Percentiles rank a stretch among this genome's conserved stretches.
Conservation (phyloP, 495 filamentous ascomycete species). For the Cenococcum geophilum region DNA sequence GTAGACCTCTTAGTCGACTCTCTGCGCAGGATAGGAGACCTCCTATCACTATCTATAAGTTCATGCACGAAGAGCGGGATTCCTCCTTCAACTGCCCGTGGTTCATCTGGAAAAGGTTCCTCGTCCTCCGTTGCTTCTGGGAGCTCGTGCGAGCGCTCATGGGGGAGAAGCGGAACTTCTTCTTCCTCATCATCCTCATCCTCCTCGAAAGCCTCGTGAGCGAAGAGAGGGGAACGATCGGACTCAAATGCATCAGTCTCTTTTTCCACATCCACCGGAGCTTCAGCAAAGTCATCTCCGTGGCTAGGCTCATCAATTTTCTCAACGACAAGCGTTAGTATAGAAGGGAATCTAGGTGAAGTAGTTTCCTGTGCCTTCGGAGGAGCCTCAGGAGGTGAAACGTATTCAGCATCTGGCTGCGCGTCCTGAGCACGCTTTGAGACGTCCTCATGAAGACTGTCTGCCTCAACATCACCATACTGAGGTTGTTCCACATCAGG, state of each 20-base stretch:
- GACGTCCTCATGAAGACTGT: constrained; percentile 16
- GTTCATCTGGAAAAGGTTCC: not conserved
- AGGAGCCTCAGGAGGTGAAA: constrained; percentile 1
- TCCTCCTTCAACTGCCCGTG: not conserved
- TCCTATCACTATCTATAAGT: not conserved
- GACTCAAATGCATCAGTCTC: not conserved
- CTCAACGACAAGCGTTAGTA: constrained; percentile 28
- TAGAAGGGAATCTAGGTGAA: not conserved
- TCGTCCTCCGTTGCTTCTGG: not conserved
- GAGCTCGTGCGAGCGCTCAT: not conserved
- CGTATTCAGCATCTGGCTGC: constrained; percentile 19
- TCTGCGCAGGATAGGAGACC: constrained; percentile 1
- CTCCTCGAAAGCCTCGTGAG: constrained; percentile 7
- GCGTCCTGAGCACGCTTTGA: constrained; percentile 27
- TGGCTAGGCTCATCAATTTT: constrained; percentile 26
- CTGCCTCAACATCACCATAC: constrained; percentile 20
- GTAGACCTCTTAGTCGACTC: constrained; percentile 3
- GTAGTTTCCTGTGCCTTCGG: not conserved
- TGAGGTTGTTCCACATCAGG: constrained; percentile 15
- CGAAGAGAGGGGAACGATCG: constrained; percentile 7
- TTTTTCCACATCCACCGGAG: not conserved
- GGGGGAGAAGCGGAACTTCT: constrained; percentile 7
- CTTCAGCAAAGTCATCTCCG: constrained; percentile 27
- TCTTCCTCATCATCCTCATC: not conserved
- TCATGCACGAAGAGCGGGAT: constrained; percentile 12